These are phyloP conservation scores for Saxophila tyrrhenica DNA, from an alignment of 495 filamentous ascomycete genomes.

Conservation along the genomic window DNA sequence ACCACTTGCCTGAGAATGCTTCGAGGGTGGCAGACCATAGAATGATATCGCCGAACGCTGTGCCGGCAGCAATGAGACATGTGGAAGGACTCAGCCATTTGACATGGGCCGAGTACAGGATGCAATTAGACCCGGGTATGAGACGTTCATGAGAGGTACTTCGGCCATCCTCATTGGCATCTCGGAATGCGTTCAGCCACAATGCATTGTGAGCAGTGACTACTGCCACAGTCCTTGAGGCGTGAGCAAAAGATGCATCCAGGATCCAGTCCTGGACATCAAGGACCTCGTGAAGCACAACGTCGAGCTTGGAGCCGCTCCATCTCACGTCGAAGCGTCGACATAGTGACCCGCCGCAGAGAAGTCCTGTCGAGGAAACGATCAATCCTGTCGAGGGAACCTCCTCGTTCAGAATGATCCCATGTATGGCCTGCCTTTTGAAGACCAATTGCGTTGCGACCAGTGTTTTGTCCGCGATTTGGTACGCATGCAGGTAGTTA, in stretches of 20 bases:
- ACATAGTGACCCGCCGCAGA: slow-evolving; percentile 25
- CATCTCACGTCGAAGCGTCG: slow-evolving; percentile 1
- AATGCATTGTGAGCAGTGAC: slow-evolving; percentile 81
- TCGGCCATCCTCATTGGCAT: background rate
- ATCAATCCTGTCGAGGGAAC: background rate
- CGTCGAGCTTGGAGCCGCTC: background rate
- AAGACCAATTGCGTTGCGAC: slow-evolving; percentile 40
- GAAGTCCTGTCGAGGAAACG: too few species aligned
- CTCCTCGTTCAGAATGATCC: slow-evolving; percentile 36
- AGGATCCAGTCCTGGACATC: slow-evolving; percentile 71
- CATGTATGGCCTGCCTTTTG: slow-evolving; percentile 53
- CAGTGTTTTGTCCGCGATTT: slow-evolving; percentile 25
- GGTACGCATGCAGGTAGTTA: slow-evolving; percentile 51
- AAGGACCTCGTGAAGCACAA: slow-evolving; percentile 17
- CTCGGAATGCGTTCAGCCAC: slow-evolving; percentile 20
- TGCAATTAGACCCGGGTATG: slow-evolving; percentile 63
- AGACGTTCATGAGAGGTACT: slow-evolving; percentile 29
- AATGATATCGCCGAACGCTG: slow-evolving; percentile 85
- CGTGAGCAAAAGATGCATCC: slow-evolving; percentile 46
- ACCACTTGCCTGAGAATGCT: background rate
- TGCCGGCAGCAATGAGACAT: slow-evolving; percentile 73
- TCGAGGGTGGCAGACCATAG: slow-evolving; percentile 59
- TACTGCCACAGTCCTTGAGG: slow-evolving; percentile 30
- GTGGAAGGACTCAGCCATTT: slow-evolving; percentile 42
- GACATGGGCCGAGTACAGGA: slow-evolving; percentile 77